These are phyloP conservation scores for Amanita molliuscula DNA, from an alignment of 768 basidiomycete species.

Conservation along the genomic window DNA sequence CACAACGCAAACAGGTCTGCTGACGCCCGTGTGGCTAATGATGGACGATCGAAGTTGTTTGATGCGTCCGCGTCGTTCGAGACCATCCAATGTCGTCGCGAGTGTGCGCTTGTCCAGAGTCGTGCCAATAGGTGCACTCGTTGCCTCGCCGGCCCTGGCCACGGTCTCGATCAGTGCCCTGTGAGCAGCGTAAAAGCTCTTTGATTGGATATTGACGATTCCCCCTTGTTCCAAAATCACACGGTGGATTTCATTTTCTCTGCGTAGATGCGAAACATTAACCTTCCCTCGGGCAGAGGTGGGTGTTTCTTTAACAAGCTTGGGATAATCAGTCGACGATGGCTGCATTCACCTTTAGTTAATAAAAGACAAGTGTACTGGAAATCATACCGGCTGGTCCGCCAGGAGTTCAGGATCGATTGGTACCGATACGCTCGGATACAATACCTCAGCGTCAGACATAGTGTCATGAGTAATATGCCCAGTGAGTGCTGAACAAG, in stretches of 20 bases:
- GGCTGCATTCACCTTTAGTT: background rate
- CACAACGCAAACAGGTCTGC: constrained; percentile 47
- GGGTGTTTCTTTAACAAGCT: background rate
- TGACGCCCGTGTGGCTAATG: constrained; percentile 46
- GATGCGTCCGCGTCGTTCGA: constrained; percentile 59
- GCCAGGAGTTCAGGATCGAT: constrained; percentile 12
- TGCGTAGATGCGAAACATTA: constrained; percentile 69
- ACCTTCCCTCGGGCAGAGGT: constrained; percentile 23
- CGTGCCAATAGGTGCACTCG: constrained; percentile 60
- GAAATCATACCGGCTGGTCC: constrained; percentile 1
- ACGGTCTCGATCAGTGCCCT: constrained; percentile 49
- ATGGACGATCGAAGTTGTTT: constrained; percentile 63
- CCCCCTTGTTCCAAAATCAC: constrained; percentile 61
- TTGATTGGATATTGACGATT: constrained; percentile 52
- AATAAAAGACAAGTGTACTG: background rate
- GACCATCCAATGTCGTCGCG: constrained; percentile 40
- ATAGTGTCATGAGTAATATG: background rate
- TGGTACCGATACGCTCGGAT: background rate
- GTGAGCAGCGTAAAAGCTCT: constrained; percentile 64
- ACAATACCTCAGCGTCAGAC: background rate
- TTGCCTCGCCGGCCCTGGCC: constrained; percentile 49
- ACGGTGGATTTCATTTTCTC: constrained; percentile 71
- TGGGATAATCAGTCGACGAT: background rate
- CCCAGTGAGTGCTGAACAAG: background rate
- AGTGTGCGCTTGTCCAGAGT: constrained; percentile 69